A percentile compares a stretch with the other conserved stretches of the same genome.
These are phyloP conservation scores for Tylopilus plumbeoviolaceoides DNA, from an alignment of 768 basidiomycete genomes.

Conservation along the genomic window DNA sequence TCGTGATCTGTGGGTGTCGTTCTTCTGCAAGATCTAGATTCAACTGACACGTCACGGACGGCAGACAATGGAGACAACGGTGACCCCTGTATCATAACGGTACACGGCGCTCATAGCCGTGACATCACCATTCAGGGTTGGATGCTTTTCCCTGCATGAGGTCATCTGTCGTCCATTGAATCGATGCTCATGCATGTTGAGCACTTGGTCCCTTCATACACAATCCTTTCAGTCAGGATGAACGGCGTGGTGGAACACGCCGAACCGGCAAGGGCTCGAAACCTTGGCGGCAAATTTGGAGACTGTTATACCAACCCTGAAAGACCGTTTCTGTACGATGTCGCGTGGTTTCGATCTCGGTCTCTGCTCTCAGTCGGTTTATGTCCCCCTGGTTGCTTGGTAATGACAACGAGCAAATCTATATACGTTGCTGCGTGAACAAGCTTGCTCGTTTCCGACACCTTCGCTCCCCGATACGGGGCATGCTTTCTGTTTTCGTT, in stretches of 20 bases:
- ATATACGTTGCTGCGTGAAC: no score
- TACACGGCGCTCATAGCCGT: background rate
- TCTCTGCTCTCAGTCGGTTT: no score
- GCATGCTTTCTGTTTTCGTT: background rate
- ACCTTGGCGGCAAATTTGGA: background rate
- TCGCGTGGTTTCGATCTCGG: no score
- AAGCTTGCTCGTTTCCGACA: no score
- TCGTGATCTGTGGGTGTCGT: background rate
- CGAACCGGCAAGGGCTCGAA: background rate
- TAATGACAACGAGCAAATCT: no score
- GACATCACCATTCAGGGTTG: background rate
- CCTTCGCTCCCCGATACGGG: background rate
- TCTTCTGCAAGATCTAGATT: background rate
- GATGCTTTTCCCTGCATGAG: background rate
- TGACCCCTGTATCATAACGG: background rate
- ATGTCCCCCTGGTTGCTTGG: no score
- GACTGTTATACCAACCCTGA: no score
- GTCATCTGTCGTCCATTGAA: background rate
- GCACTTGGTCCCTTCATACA: no score
- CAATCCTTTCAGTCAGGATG: background rate
- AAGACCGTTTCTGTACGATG: no score
- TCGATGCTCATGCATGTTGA: background rate
- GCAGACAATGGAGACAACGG: background rate
- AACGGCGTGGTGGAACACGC: background rate
- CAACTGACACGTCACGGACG: background rate